A percentile compares a stretch with the other conserved stretches of the same genome.
These are phyloP conservation scores for Byssoonygena ceratinophila DNA, from an alignment of 2,329 filamentous ascomycete species.

Conservation along the genomic window DNA sequence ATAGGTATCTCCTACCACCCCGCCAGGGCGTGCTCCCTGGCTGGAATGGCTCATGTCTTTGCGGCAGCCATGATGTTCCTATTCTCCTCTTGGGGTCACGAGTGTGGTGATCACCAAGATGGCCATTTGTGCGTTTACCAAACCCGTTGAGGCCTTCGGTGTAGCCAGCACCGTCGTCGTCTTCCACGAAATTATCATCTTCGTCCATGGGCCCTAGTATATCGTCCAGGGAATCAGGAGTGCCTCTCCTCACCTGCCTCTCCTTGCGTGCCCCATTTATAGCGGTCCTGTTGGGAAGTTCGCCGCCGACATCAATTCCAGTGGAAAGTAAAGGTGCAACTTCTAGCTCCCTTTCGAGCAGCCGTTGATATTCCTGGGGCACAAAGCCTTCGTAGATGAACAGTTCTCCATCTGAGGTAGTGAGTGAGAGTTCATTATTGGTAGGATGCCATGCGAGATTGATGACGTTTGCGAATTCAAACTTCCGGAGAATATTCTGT, in stretches of 20 bases:
- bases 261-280: constrained; percentile 44
- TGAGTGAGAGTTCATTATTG: constrained; percentile 81
- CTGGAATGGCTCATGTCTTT: constrained; percentile 77
- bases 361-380: constrained; percentile 38
- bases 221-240: constrained; percentile 68
- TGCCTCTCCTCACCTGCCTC: constrained; percentile 44
- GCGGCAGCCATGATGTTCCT: constrained; percentile 46
- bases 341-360: constrained; percentile 49
- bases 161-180: constrained; percentile 92
- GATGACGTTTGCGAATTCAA: constrained; percentile 73
- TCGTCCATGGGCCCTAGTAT: constrained; percentile 57
- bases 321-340: constrained; percentile 80
- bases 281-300: constrained; percentile 50
- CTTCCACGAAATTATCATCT: constrained; percentile 76
- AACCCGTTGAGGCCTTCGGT: constrained; percentile 52
- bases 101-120: constrained; percentile 38
- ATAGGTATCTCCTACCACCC: constrained; percentile 85
- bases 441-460: constrained; percentile 84
- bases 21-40: constrained; percentile 93
- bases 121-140: constrained; percentile 51
- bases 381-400: constrained; percentile 65
- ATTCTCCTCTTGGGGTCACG: constrained; percentile 43
- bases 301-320: constrained; percentile 57
- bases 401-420: constrained; percentile 82
- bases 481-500: constrained; percentile 65